phyloP scores from a whole-genome alignment of 345 rosid genomes.

The Syzygium aromaticum region DNA sequence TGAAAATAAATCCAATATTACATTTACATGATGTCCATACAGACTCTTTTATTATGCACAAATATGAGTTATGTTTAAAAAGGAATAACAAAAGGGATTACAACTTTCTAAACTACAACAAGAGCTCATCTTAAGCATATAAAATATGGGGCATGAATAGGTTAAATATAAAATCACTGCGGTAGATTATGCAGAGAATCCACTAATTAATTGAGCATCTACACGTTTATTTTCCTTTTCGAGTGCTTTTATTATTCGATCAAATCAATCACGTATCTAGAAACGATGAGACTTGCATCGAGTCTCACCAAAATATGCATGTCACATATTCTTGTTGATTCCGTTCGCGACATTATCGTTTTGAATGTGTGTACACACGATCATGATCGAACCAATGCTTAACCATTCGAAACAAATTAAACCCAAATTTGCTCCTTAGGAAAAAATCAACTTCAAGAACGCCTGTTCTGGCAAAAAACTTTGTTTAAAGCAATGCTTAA shows the following conservation, averaged over 20 bases:
- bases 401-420: too few relatives aligned
- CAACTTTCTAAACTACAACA: neutral
- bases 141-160: neutral
- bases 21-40: neutral
- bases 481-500: neutral
- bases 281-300: neutral
- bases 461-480: neutral
- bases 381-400: too few relatives aligned
- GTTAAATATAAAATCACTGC: neutral
- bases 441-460: neutral
- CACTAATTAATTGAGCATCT: neutral
- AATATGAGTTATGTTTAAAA: neutral
- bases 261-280: neutral
- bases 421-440: too few relatives aligned
- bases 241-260: neutral
- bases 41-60: neutral
- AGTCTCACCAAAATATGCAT: neutral
- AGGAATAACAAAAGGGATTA: neutral
- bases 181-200: neutral
- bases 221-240: neutral
- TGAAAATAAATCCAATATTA: neutral
- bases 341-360: neutral
- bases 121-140: neutral
- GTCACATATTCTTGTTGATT: neutral
- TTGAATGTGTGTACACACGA: too few relatives aligned